Percentiles rank a stretch among this genome's conserved stretches.
Conservation (phyloP, 2,329 filamentous ascomycete species). For the Xylaria multiplex region DNA sequence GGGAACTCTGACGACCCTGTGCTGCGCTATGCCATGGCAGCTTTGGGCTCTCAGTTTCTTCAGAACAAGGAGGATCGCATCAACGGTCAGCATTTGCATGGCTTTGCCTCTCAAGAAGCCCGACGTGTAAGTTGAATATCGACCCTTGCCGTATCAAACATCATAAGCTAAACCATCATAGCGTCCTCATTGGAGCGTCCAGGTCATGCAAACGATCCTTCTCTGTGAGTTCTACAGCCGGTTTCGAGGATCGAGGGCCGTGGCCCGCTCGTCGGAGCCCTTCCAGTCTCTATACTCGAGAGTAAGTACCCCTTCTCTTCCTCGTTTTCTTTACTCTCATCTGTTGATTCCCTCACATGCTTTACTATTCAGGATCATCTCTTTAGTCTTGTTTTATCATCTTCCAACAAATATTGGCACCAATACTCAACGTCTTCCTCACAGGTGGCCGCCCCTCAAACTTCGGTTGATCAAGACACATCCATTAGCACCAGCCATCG, state of each 20-base stretch:
- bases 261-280: conserved; percentile 58
- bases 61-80: conserved; percentile 60
- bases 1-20: conserved; percentile 57
- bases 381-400: conserved; percentile 50
- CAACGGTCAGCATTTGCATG: conserved; percentile 62
- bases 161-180: conserved; percentile 42
- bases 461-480: conserved; percentile 39
- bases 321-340: conserved; percentile 39
- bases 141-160: background rate
- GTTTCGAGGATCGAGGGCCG: conserved; percentile 63
- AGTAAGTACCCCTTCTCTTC: conserved; percentile 58
- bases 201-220: conserved; percentile 64
- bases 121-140: conserved; percentile 57
- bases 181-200: conserved; percentile 60
- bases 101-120: conserved; percentile 61
- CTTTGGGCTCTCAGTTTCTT: conserved; percentile 64
- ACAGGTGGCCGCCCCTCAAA: conserved; percentile 54
- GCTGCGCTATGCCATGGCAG: conserved; percentile 65
- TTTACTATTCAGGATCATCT: conserved; percentile 50
- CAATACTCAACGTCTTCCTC: conserved; percentile 51
- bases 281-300: conserved; percentile 64
- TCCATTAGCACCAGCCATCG: conserved; percentile 45
- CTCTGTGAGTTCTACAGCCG: conserved; percentile 66
- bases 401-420: conserved; percentile 45
- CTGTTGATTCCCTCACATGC: conserved; percentile 48